phyloP scores from a whole-genome alignment of 139 green algal genomes.

The Coelastrella sp. region DNA sequence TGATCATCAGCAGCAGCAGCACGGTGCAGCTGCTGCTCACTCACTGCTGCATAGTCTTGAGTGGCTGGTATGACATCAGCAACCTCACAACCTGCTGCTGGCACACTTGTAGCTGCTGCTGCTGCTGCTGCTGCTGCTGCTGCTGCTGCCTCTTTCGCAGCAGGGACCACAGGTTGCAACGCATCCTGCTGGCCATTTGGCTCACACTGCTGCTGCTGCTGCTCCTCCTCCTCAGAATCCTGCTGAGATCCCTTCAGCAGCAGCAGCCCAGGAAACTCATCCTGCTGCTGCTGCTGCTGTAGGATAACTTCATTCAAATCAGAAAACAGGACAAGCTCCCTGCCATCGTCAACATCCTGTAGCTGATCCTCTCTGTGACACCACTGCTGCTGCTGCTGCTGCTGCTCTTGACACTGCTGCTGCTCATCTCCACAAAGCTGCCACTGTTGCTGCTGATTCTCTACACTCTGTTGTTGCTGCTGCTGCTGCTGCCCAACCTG shows the following conservation, averaged over 20 bases:
- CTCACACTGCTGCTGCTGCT: slow-evolving; percentile 1
- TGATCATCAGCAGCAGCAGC: background rate
- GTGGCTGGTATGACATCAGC: background rate
- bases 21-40: background rate
- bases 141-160: no score
- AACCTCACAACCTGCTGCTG: background rate
- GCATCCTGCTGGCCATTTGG: no score
- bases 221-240: background rate
- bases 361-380: background rate
- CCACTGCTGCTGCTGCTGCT: slow-evolving; percentile 9
- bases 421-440: background rate
- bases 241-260: background rate
- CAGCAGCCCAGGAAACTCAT: background rate
- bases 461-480: background rate
- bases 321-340: background rate
- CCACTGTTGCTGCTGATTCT: background rate
- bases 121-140: slow-evolving; percentile 8
- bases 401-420: background rate
- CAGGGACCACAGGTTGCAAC: no score
- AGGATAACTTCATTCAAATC: background rate
- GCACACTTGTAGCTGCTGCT: background rate
- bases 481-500: background rate
- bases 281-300: background rate
- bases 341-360: background rate
- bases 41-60: background rate